These are phyloP conservation scores for Ustilago xerochloae DNA, from an alignment of 1,284 basidiomycete species.

Conservation along the genomic window DNA sequence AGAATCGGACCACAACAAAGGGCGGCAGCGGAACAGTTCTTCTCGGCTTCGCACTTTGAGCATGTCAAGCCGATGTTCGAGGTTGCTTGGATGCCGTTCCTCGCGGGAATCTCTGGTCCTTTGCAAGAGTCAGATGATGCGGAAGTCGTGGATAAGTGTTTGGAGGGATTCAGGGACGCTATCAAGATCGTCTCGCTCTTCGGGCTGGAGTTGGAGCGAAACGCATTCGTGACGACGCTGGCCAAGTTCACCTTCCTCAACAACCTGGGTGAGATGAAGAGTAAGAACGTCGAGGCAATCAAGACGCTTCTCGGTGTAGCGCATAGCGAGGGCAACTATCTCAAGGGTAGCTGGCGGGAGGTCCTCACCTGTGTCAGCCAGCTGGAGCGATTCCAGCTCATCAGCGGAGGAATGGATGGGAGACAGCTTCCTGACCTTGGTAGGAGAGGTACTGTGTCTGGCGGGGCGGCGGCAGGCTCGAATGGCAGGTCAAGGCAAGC, in stretches of 20 bases:
- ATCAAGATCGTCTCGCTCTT: constrained; percentile 68
- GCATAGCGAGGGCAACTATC: constrained; percentile 66
- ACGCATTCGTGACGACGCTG: constrained; percentile 67
- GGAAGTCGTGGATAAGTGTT: constrained; percentile 60
- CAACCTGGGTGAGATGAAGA: constrained; percentile 68
- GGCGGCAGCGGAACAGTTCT: constrained; percentile 66
- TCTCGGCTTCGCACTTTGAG: constrained; percentile 67
- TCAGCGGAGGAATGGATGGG: constrained; percentile 69
- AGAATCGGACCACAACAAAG: constrained; percentile 60
- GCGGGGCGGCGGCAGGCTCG: constrained; percentile 13
- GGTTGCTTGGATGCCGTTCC: constrained; percentile 68
- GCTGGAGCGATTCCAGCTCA: constrained; percentile 68
- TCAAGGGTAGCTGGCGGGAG: constrained; percentile 67
- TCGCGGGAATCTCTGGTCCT: constrained; percentile 65
- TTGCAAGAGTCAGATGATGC: constrained; percentile 65
- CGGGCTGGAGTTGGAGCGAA: constrained; percentile 66
- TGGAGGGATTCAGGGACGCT: constrained; percentile 66
- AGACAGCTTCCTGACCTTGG: constrained; percentile 81
- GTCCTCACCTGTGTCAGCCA: constrained; percentile 67
- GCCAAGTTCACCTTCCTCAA: constrained; percentile 68
- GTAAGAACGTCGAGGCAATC: constrained; percentile 68
- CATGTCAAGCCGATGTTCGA: constrained; percentile 68
- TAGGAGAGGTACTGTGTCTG: constrained; percentile 71
- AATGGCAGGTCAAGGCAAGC: constrained; percentile 26
- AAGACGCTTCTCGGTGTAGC: constrained; percentile 67